Evolutionary conservation across 2,329 filamentous ascomycete species (phyloP).

Genomic region (Monosporascus sp.): DNA sequence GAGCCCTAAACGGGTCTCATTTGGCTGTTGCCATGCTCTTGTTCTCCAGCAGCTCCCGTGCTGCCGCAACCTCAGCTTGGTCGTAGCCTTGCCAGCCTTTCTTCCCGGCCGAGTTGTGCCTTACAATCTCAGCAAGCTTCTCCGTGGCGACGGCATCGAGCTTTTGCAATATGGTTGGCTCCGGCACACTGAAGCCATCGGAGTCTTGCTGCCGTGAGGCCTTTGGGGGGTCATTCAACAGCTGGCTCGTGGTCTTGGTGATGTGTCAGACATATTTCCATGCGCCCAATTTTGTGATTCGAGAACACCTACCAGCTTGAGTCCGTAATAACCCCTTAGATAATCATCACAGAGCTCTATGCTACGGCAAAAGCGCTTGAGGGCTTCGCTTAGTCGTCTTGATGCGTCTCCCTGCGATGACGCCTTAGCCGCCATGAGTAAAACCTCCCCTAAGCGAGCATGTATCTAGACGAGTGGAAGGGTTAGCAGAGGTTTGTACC

Average conservation of each 20-base stretch:
- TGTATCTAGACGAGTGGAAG: slow-evolving; percentile 58
- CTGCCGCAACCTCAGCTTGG: slow-evolving; percentile 65
- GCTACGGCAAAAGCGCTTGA: slow-evolving; percentile 83
- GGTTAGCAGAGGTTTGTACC: slow-evolving; percentile 21
- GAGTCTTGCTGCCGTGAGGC: slow-evolving; percentile 40
- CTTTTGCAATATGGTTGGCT: slow-evolving; percentile 54
- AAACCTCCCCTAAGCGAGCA: slow-evolving; percentile 77
- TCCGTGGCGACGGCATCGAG: slow-evolving; percentile 68
- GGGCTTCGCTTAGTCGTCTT: slow-evolving; percentile 61
- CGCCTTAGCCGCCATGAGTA: slow-evolving; percentile 62
- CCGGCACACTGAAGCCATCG: slow-evolving; percentile 50
- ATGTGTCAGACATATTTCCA: slow-evolving; percentile 18
- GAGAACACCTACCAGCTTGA: slow-evolving; percentile 62
- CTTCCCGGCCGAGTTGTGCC: slow-evolving; percentile 54
- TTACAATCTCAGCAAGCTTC: slow-evolving; percentile 73
- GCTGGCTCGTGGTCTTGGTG: slow-evolving; percentile 42
- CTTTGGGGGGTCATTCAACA: slow-evolving; percentile 41
- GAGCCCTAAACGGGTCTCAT: slow-evolving; percentile 24
- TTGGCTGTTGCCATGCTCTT: slow-evolving; percentile 40
- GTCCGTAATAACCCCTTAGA: slow-evolving; percentile 83
- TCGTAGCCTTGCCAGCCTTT: slow-evolving; percentile 69
- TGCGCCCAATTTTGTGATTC: neutral
- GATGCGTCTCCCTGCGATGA: slow-evolving; percentile 35
- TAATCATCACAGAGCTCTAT: slow-evolving; percentile 94
- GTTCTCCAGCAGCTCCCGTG: slow-evolving; percentile 59